Conservation (phyloP, 208 protist genomes). For the Trypanosomatidae sp. region DNA sequence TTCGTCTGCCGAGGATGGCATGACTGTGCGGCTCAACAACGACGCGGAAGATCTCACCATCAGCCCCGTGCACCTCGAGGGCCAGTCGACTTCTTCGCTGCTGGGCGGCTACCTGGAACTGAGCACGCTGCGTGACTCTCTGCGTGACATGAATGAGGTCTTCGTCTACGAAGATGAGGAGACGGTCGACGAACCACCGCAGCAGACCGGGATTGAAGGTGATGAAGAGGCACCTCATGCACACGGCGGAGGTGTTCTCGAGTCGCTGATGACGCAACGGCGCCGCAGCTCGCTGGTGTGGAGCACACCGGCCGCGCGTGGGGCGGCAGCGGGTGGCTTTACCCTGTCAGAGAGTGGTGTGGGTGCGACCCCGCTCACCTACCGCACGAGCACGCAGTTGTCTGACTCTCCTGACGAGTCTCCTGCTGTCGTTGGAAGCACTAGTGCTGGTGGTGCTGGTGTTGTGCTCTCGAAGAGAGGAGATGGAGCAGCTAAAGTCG, state of each 20-base stretch:
- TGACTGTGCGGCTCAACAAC: too few relatives aligned
- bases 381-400: constrained; percentile 22
- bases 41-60: too few relatives aligned
- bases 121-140: constrained; percentile 15
- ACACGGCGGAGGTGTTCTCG: not conserved
- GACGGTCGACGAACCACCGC: too few relatives aligned
- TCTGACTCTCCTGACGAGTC: constrained; percentile 5
- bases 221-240: not conserved
- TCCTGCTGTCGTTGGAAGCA: too few relatives aligned
- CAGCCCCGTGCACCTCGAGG: too few relatives aligned
- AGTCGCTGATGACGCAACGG: too few relatives aligned
- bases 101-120: not conserved
- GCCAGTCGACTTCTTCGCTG: not conserved
- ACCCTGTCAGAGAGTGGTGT: constrained; percentile 14
- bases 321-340: not conserved
- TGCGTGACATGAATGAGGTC: constrained; percentile 44
- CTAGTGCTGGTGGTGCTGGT: too few relatives aligned
- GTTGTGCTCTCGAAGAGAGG: too few relatives aligned
- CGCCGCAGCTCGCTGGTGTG: constrained; percentile 29
- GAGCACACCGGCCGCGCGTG: constrained; percentile 22
- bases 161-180: constrained; percentile 56
- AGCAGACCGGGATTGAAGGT: not conserved
- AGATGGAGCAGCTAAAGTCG: too few relatives aligned
- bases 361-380: constrained; percentile 20
- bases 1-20: too few relatives aligned